A percentile compares a stretch with the other conserved stretches of the same genome.
Conservation (phyloP, 352 stramenopile species). For the Aphanomyces stellatus region DNA sequence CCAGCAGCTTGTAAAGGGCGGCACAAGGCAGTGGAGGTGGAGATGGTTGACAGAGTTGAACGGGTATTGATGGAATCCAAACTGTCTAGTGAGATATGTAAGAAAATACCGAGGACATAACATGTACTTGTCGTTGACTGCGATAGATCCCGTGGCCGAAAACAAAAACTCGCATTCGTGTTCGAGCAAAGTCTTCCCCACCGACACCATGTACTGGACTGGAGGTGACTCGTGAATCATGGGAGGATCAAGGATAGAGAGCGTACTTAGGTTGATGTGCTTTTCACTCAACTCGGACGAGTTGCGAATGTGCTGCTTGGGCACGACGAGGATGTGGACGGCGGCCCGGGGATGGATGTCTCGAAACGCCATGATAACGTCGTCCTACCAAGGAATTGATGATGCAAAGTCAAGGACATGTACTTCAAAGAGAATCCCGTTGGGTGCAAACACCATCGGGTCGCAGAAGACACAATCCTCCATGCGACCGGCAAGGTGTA, state of each 20-base stretch:
- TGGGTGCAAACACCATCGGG: neutral
- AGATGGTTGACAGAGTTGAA: constrained; percentile 16
- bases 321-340: constrained; percentile 13
- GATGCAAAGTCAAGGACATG: neutral
- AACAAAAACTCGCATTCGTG: neutral
- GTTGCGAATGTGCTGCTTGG: constrained; percentile 19
- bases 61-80: constrained; percentile 17
- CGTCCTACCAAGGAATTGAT: neutral
- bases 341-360: neutral
- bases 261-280: constrained; percentile 3
- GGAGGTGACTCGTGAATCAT: neutral
- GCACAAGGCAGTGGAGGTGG: constrained; percentile 15
- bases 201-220: constrained; percentile 16
- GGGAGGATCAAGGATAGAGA: neutral
- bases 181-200: neutral
- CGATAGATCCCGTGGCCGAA: neutral
- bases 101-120: neutral
- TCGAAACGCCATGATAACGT: constrained; percentile 15
- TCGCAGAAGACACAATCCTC: constrained; percentile 19
- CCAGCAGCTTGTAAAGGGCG: constrained; percentile 7
- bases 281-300: neutral
- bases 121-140: neutral
- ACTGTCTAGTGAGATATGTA: neutral
- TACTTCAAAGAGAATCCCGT: constrained; percentile 16
- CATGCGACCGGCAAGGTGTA: too few relatives aligned